Evolutionary conservation across 768 basidiomycete species (phyloP).

Genomic region (Podaxis sp.): DNA sequence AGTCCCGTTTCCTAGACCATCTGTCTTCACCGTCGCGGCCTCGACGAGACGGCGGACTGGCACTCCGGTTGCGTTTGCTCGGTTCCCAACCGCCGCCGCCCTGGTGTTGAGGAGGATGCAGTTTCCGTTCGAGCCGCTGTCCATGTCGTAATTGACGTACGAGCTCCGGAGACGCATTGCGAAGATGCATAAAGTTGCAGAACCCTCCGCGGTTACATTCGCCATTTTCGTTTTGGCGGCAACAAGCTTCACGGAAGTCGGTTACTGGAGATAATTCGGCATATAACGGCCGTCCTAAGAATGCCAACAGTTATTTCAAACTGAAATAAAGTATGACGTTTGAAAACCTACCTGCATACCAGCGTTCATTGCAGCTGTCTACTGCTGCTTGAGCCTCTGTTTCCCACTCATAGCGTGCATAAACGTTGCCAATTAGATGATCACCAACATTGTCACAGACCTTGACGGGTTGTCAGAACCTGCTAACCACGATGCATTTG

Average conservation of each 20-base stretch:
- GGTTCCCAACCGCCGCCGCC: conserved; percentile 87
- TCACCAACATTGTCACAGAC: conserved; percentile 99
- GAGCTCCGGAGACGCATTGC: conserved; percentile 82
- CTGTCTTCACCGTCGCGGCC: conserved; percentile 73
- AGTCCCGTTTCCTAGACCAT: conserved; percentile 67
- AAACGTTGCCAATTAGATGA: conserved; percentile 96
- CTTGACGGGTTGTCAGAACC: conserved; percentile 34
- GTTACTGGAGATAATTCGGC: conserved; percentile 98
- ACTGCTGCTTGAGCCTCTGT: conserved; percentile 94
- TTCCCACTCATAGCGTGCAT: conserved; percentile 98
- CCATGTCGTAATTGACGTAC: conserved; percentile 77
- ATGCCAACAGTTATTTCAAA: conserved; percentile 15
- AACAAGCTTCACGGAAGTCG: conserved; percentile 98
- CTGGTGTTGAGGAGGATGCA: conserved; percentile 64
- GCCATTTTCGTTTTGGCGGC: conserved; percentile 97
- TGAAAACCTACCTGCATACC: conserved; percentile 87
- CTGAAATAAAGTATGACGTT: conserved; percentile 1
- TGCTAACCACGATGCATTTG: not conserved
- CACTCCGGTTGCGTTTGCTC: conserved; percentile 66
- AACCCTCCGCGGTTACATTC: conserved; percentile 98
- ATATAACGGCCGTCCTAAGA: conserved; percentile 84
- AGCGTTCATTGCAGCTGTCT: conserved; percentile 90
- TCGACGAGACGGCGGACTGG: conserved; percentile 65
- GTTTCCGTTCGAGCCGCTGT: conserved; percentile 78
- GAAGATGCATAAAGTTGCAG: conserved; percentile 99